Evolutionary conservation across 164 flowering plant species (phyloP), one percentile per base, ranked within the genome.

Genomic region (Malania oleifera): DNA sequence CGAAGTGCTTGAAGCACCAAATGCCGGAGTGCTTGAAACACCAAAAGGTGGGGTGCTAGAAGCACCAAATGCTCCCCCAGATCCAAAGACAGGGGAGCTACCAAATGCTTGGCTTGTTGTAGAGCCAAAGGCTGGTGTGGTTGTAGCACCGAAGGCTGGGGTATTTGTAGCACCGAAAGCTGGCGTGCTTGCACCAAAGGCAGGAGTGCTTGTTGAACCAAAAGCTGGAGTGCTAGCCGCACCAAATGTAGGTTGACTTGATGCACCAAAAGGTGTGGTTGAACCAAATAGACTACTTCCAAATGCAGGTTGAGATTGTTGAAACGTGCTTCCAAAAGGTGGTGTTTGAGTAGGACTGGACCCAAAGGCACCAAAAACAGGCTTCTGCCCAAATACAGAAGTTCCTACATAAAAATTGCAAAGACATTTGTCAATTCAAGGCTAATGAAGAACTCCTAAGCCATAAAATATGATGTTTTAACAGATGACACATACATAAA

Each of bases 361-460:
- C 39, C 95, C 96, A 81, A 90, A 90, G 9, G 82, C 89, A 62
- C 97, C 97, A 74, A 87, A 90, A 44, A 82, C 75, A 62, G 97
- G 87, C 70, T 85, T 85, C 74, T 82, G 90, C 46, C 92, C 95
- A 74, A 87, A 90, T 4, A 63, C 57, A 64, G 92, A 83, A 26
- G 92, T 76, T 27, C 90, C 98, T 88, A 18, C 23, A 39, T 24
- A 26, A 23, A 56, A 23, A 51, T 29, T n/a, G 37, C 47, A 62
- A 56, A 43, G 28, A 39, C 7, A 34, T 0, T 52, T 20, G 19
- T 5, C 6, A 31, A 9, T n/a, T n/a, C n/a, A n/a, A n/a, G n/a
- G n/a, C n/a, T n/a, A n/a, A n/a, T n/a, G n/a, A n/a, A n/a, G n/a
- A n/a, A n/a, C n/a, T n/a, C n/a, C n/a, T n/a, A n/a, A n/a, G n/a